A percentile compares a stretch with the other conserved stretches of the same genome.
Evolutionary conservation across 495 filamentous ascomycete genomes (phyloP).

Genomic region (Cercophora newfieldiana): DNA sequence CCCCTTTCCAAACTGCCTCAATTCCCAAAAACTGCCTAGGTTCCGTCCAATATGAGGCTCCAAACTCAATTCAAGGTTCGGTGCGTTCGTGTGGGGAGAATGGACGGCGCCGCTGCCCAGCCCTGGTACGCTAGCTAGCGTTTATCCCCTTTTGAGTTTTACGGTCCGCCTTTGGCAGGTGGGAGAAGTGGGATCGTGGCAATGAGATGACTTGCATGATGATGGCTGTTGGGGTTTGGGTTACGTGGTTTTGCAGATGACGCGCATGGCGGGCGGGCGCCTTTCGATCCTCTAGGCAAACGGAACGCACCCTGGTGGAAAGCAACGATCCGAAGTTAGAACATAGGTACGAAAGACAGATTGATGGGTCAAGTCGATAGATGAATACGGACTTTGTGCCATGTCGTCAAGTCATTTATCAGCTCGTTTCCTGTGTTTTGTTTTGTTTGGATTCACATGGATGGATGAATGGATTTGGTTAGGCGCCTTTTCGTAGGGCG

Average conservation of each 20-base stretch:
- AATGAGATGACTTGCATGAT: background rate
- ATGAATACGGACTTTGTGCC: no score
- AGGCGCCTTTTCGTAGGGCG: background rate
- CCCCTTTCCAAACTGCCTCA: background rate
- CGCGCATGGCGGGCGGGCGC: background rate
- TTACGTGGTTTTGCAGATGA: background rate
- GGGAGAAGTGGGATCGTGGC: no score
- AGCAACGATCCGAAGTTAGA: no score
- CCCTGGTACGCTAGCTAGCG: background rate
- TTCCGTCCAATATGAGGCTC: background rate
- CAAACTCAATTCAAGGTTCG: background rate
- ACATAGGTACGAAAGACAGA: no score
- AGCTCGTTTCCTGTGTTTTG: no score
- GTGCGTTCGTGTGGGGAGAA: background rate
- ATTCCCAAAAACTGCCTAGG: background rate
- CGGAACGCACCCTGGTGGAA: no score
- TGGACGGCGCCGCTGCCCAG: background rate
- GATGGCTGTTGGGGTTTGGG: background rate
- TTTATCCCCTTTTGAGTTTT: background rate
- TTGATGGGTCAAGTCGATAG: no score
- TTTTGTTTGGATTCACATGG: background rate
- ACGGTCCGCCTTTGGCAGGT: background rate
- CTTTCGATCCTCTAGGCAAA: no score
- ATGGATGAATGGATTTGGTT: background rate
- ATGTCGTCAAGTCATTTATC: no score